Base-by-base conservation (phyloP, 495 filamentous ascomycete genomes). In the Cenococcum geophilum region DNA sequence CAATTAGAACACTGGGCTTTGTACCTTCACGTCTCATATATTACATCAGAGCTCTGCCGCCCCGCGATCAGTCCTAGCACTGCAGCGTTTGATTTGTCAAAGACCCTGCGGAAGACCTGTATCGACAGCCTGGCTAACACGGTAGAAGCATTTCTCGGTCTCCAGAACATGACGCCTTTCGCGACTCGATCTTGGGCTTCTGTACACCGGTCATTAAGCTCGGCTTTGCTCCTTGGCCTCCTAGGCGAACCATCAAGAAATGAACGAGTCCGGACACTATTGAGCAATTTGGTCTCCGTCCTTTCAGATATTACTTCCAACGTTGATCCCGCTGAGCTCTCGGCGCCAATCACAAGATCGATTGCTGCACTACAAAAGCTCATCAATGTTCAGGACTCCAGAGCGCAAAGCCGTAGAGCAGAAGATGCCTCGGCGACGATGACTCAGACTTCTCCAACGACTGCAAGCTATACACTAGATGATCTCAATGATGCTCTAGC, bases 111-210 rank as follows among this genome's bases (percentile, higher is more conserved):
- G 5, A 68, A 70, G 23, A 76, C 78, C 27, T 88, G 85, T 73
- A 84, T 86, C 63, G 70, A 76, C 25, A 86, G 83, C 67, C 68
- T 88, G 10, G 78, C 80, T 6, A 84, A 86, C 67, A 86, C 83
- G 11, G 82, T 88, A 1, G 79, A 84, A 62, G 85, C 86, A 73
- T 88, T 86, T 69, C 73, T 86, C 6, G 82, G 84, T 12, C 82
- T 88, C 75, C 83, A 85, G 62, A 83, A 85, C 63, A 74, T 86
- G 59, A 85, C 83, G 5, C 76, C 84, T 1, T 84, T 83, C 48
- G 83, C 83, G 0, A 82, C 81, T 6, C 78, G 84, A 21, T 85
- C 82, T 14, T 88, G 85, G 85, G 82, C 83, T 5, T 82, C 86
- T 49, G 80, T 83, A 0, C 85, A 86, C 59, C 82, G 86, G 55